phyloP scores from a whole-genome alignment of 805 yeast genomes.

The Starmerella bombicola region DNA sequence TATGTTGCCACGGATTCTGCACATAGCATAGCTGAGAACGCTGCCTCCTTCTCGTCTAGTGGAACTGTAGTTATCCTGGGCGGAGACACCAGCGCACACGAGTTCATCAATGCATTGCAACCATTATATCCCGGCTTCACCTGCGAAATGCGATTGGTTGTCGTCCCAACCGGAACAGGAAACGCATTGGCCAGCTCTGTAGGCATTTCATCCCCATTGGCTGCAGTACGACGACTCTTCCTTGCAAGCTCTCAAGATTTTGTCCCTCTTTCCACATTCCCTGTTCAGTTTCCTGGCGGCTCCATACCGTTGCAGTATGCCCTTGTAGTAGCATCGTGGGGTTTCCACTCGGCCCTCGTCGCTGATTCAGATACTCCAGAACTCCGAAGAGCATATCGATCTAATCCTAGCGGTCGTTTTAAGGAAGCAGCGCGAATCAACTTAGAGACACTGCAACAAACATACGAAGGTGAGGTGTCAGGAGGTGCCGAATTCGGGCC shows the following conservation, averaged over 20 bases:
- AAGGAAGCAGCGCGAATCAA: constrained; percentile 51
- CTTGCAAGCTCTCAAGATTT: constrained; percentile 8
- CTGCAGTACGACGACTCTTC: constrained; percentile 25
- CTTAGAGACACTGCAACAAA: constrained; percentile 37
- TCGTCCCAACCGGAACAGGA: constrained; percentile 75
- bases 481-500: constrained; percentile 8
- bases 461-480: constrained; percentile 36
- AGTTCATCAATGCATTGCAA: constrained; percentile 47
- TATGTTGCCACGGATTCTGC: constrained; percentile 29
- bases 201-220: constrained; percentile 28
- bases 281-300: constrained; percentile 34
- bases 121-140: constrained; percentile 7
- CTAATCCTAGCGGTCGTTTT: constrained; percentile 41
- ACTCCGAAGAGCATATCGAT: constrained; percentile 48
- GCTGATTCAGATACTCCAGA: constrained; percentile 66
- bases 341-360: constrained; percentile 72
- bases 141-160: constrained; percentile 18
- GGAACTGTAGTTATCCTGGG: constrained; percentile 51
- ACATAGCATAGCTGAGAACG: constrained; percentile 27
- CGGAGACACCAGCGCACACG: constrained; percentile 79
- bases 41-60: constrained; percentile 24
- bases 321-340: constrained; percentile 67
- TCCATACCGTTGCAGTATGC: constrained; percentile 29
- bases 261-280: constrained; percentile 36
- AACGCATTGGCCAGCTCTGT: constrained; percentile 64